Conservation (phyloP, 495 filamentous ascomycete species). For the Entonaema liquescens region DNA sequence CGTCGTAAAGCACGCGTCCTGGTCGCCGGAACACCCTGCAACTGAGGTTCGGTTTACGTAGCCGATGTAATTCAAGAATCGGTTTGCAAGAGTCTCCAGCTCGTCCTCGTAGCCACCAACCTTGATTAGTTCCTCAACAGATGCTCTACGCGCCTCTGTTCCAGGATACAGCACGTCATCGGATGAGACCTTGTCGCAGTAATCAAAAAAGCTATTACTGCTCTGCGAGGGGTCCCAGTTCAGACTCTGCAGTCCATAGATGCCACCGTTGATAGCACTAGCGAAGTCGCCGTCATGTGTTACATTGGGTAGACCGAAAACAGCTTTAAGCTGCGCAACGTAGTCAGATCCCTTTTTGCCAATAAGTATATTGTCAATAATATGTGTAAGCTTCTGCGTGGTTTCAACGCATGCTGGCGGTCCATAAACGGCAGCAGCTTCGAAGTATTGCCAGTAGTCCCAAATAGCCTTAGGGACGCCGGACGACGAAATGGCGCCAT, state of each 20-base stretch:
- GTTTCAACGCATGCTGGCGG: constrained; percentile 61
- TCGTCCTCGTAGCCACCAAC: constrained; percentile 65
- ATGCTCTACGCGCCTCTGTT: constrained; percentile 49
- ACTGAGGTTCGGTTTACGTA: constrained; percentile 60
- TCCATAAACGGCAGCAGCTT: constrained; percentile 66
- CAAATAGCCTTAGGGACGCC: constrained; percentile 75
- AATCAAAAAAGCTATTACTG: constrained; percentile 61
- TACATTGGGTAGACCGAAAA: constrained; percentile 67
- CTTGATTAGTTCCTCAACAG: constrained; percentile 58
- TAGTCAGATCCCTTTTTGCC: constrained; percentile 56
- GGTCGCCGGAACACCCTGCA: constrained; percentile 49
- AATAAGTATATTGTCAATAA: constrained; percentile 73
- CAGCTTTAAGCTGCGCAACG: constrained; percentile 61
- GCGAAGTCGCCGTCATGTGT: constrained; percentile 71
- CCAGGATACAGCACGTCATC: constrained; percentile 56
- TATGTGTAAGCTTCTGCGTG: constrained; percentile 65
- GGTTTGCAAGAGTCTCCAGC: constrained; percentile 57
- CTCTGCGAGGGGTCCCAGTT: constrained; percentile 77
- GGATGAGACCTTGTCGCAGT: constrained; percentile 67
- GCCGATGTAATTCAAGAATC: constrained; percentile 72
- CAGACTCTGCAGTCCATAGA: constrained; percentile 65
- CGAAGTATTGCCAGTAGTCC: constrained; percentile 77
- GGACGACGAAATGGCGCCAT: constrained; percentile 73
- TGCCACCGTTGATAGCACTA: constrained; percentile 57
- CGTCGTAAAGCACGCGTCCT: constrained; percentile 65